Evolutionary conservation across 345 rosid genomes (phyloP), one percentile per base, ranked within the genome.

Genomic region (Excoecaria cochinchinensis): DNA sequence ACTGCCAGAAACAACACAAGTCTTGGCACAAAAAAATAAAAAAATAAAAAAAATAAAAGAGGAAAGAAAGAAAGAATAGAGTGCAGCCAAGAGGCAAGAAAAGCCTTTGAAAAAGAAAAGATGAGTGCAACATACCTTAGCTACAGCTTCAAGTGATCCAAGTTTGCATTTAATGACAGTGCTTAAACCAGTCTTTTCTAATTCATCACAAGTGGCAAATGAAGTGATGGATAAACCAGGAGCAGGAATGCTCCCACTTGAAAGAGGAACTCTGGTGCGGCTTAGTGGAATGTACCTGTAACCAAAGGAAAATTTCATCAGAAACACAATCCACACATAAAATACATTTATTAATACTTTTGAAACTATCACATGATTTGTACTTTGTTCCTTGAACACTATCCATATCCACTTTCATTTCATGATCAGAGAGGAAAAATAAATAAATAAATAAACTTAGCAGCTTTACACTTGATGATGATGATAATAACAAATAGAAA

Each of bases 261-360:
- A 53, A 77, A 81, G 74, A 68, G 91, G 74, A 72, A 72, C 70
- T 16, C 64, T 88, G 46, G 79, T 71, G 77, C 90, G 87, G 58
- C 83, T 83, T 11, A 95, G 94, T 52, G 99, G 99, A 77, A 91
- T 57, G 70, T 95, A 95, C 86, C 98, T 95, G 86, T 59, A 76
- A 76, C 53, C 83, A 77, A 61, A 79, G 80, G 57, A 50, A 77
- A 70, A 64, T 0, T 59, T 69, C 17, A 76, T 69, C 51, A 81
- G 59, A 61, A 40, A 14, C 52, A 48, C 1, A 62, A 36, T 22
- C 71, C 16, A 39, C 51, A 36, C 4, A 52, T 36, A 51, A 21
- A 40, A 71, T 14, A 15, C 3, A 25, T 47, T 5, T 6, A n/a
- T 21, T 25, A 24, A 46, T 4, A 19, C 9, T 4, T 10, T 38